A percentile compares a stretch with the other conserved stretches of the same genome.
Conservation (phyloP, 2,329 filamentous ascomycete species). For the Monosporascus sp. region DNA sequence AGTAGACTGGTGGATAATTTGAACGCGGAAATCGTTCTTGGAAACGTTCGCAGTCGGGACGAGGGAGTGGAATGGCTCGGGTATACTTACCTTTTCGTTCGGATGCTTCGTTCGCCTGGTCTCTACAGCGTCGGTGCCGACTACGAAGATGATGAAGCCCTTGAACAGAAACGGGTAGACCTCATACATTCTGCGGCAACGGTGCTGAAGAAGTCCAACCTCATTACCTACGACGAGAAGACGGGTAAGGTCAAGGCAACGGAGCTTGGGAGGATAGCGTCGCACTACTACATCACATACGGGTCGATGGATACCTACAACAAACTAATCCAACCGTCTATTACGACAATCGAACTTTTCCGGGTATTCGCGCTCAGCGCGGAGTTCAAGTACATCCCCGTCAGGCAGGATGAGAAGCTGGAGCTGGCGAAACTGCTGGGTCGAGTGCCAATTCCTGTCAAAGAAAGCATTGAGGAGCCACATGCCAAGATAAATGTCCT, state of each 20-base stretch:
- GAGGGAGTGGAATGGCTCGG: constrained; percentile 99
- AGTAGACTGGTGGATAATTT: constrained; percentile 92
- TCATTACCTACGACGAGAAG: constrained; percentile 95
- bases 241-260: constrained; percentile 83
- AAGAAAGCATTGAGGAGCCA: constrained; percentile 94
- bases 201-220: constrained; percentile 78
- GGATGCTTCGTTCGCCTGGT: constrained; percentile 92
- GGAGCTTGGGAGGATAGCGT: constrained; percentile 90
- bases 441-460: constrained; percentile 90
- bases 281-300: constrained; percentile 97
- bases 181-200: constrained; percentile 89
- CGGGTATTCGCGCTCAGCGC: constrained; percentile 92
- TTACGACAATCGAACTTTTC: constrained; percentile 93
- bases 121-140: constrained; percentile 94
- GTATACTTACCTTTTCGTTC: constrained; percentile 95
- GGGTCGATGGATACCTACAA: constrained; percentile 97
- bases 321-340: constrained; percentile 86
- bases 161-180: constrained; percentile 97
- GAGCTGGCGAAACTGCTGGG: constrained; percentile 88
- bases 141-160: constrained; percentile 83
- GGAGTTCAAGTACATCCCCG: constrained; percentile 98
- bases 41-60: constrained; percentile 84
- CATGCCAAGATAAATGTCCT: constrained; percentile 98
- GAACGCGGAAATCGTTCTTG: constrained; percentile 92
- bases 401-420: constrained; percentile 94